Conservation (phyloP, 148 eudicot genomes). For the Oxyria digyna region DNA sequence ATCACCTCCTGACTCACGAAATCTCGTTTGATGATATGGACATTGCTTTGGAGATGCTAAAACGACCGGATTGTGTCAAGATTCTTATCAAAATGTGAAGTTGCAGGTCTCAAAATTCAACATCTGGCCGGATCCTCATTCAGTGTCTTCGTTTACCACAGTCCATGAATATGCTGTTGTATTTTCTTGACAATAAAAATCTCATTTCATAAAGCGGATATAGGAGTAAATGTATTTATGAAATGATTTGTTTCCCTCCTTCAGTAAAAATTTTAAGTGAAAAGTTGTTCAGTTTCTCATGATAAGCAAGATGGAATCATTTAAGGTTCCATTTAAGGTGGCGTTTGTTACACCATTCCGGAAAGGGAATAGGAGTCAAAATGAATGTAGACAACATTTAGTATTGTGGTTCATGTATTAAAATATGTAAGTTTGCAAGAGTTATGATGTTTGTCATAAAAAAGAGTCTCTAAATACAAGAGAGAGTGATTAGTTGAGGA, state of each 20-base stretch:
- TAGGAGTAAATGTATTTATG: neutral
- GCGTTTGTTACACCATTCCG: no score
- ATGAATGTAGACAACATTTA: no score
- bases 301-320: no score
- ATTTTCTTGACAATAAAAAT: neutral
- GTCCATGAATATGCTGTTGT: neutral
- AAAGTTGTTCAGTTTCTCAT: neutral
- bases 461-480: no score
- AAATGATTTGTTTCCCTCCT: neutral
- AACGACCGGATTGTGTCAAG: constrained; percentile 26
- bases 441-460: no score
- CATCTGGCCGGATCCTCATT: neutral
- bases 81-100: constrained; percentile 18
- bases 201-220: neutral
- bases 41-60: constrained; percentile 19
- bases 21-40: constrained; percentile 18
- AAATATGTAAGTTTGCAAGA: no score
- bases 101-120: neutral
- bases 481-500: no score
- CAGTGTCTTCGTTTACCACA: neutral
- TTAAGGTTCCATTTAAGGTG: no score
- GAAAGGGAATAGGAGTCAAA: no score
- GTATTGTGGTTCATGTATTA: no score
- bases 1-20: constrained; percentile 21
- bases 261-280: neutral